Evolutionary conservation across 176 grass and related monocot genomes (phyloP).

Genomic region (Zea mays): DNA sequence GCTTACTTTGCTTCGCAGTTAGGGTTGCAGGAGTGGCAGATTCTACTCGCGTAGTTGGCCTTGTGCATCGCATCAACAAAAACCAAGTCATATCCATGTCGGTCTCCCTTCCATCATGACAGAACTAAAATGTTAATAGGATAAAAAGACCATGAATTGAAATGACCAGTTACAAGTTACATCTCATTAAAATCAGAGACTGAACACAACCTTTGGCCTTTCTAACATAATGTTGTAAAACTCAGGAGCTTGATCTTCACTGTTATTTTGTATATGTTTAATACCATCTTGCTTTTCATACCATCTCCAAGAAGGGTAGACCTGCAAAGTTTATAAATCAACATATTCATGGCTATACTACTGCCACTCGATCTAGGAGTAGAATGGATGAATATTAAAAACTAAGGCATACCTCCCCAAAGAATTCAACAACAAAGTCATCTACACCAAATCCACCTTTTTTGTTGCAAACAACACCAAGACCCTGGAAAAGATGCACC

Average conservation of each 20-base stretch:
- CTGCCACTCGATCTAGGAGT: neutral
- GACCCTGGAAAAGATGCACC: constrained; percentile 63
- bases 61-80: constrained; percentile 99
- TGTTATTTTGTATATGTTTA: constrained; percentile 89
- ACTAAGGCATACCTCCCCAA: constrained; percentile 75
- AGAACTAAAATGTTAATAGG: constrained; percentile 47
- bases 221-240: constrained; percentile 99
- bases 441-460: constrained; percentile 81
- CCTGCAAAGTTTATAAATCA: constrained; percentile 55
- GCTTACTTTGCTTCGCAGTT: constrained; percentile 99
- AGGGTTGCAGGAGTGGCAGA: constrained; percentile 91
- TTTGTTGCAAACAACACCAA: constrained; percentile 97
- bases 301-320: constrained; percentile 99
- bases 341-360: constrained; percentile 25
- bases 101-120: constrained; percentile 69
- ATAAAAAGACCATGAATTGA: constrained; percentile 4
- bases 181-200: constrained; percentile 23
- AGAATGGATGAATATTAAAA: neutral
- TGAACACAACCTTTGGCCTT: constrained; percentile 77
- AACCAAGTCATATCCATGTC: constrained; percentile 95
- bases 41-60: constrained; percentile 98
- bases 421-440: constrained; percentile 97
- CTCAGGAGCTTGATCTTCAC: constrained; percentile 89
- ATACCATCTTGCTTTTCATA: constrained; percentile 99
- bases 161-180: constrained; percentile 22